Evolutionary conservation across 108 stramenopile species (phyloP).

Genomic region (Aurantiochytrium sp.): DNA sequence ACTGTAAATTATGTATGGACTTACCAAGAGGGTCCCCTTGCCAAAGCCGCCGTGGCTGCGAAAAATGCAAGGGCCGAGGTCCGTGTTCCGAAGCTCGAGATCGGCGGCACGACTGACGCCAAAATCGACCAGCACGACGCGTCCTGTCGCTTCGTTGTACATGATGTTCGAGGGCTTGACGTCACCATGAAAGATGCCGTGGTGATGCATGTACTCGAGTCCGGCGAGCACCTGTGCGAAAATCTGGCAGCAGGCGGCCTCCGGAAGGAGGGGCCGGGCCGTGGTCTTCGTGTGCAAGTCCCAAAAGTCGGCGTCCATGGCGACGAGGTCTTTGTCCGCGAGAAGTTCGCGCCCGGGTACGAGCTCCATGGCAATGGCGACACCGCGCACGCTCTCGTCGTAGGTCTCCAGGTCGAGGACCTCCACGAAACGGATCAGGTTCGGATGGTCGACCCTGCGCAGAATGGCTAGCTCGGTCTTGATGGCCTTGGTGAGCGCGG

Average conservation of each 20-base stretch:
- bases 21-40: not conserved
- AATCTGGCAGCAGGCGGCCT: not conserved
- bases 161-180: not conserved
- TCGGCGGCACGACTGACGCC: not conserved
- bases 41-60: not conserved
- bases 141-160: not conserved
- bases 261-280: not conserved
- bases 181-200: not conserved
- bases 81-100: not conserved
- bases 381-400: not conserved
- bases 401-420: not conserved
- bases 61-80: not conserved
- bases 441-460: not conserved
- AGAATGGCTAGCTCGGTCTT: constrained; percentile 12
- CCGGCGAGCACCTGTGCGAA: not conserved
- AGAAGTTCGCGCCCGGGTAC: not conserved
- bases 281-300: not conserved
- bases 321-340: not conserved
- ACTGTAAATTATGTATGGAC: too few relatives aligned
- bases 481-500: not conserved
- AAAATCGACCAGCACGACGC: not conserved
- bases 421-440: not conserved
- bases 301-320: not conserved
- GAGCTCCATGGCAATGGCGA: not conserved
- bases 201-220: not conserved